Base-by-base conservation (phyloP, 768 basidiomycete genomes). In the Mycena chlorophos region DNA sequence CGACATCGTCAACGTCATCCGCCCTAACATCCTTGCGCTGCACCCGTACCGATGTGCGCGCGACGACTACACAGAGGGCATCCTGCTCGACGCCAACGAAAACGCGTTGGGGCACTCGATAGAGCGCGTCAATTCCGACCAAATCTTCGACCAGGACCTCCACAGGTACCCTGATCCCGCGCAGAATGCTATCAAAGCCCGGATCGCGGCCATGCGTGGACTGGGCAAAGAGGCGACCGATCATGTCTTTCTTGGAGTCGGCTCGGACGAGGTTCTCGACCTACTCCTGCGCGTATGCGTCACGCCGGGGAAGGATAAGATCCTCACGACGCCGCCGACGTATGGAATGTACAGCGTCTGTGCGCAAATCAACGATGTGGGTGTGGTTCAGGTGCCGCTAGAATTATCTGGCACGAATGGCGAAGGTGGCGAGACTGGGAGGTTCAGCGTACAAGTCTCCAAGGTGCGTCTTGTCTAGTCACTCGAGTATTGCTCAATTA, bases 271-370 rank as follows among this genome's bases (percentile, higher is more conserved):
- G 65, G 87, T 94, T 38, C 94, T 98, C 62, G 97, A 99, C 68
- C 75, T 98, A 52, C 77, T 98, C 46, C 94, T 96, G 75, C 84
- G 97, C 17, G 85, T 98, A 28, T 87, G 90, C 59, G 94, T 95
- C 62, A 73, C 72, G 1, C 97, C 97, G 0, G 82, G 71, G 1
- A 78, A 73, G 51, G 96, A 98, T 63, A 89, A 87, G 67, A 88
- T 97, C 29, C 70, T 98, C 66, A 88, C 83, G 30, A 92, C 90
- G 1, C 96, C 96, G 1, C 97, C 97, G 4, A 98, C 97, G 13
- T 98, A 98, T 68, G 97, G 96, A 17, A 99, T 98, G 96, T 98
- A 98, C 72, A 69, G 80, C 13, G 96, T 98, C 1, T 94, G 89
- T 56, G 97, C 96, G 10, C 89, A 97, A 65, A 87, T 98, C 43